A percentile compares a stretch with the other conserved stretches of the same genome.
phyloP scores from a whole-genome alignment of 768 basidiomycete species.

The Naganishia friedmannii region DNA sequence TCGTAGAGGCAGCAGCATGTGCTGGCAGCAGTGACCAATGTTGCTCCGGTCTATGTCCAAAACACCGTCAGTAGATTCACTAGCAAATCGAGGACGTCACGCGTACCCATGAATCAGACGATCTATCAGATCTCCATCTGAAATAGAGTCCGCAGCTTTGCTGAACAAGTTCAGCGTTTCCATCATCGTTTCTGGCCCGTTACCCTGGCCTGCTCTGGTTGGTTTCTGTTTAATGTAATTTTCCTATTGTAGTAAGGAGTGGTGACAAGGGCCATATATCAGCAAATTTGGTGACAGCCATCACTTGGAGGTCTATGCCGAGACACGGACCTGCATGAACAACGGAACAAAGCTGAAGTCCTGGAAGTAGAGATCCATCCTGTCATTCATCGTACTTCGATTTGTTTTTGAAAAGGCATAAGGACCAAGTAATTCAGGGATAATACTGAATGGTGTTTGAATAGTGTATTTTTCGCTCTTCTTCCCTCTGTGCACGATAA shows the following conservation, averaged over 20 bases:
- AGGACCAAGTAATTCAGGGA: slow-evolving; percentile 83
- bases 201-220: slow-evolving; percentile 58
- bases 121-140: slow-evolving; percentile 91
- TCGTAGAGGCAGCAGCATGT: slow-evolving; percentile 85
- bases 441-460: slow-evolving; percentile 86
- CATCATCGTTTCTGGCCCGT: slow-evolving; percentile 64
- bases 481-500: slow-evolving; percentile 60
- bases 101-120: slow-evolving; percentile 82
- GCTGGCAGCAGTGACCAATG: slow-evolving; percentile 94
- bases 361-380: slow-evolving; percentile 95
- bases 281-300: not conserved
- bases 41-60: slow-evolving; percentile 69
- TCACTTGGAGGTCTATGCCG: not conserved
- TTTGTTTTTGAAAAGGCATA: slow-evolving; percentile 81
- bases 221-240: slow-evolving; percentile 89
- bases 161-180: slow-evolving; percentile 79
- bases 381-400: slow-evolving; percentile 77
- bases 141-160: slow-evolving; percentile 84
- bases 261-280: not conserved
- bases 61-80: not conserved
- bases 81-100: not conserved
- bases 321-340: slow-evolving; percentile 76
- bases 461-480: slow-evolving; percentile 90
- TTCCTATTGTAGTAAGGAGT: slow-evolving; percentile 61
- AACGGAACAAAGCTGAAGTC: slow-evolving; percentile 91